phyloP scores from a whole-genome alignment of 306 rosid species.

The Fragaria ananassa region DNA sequence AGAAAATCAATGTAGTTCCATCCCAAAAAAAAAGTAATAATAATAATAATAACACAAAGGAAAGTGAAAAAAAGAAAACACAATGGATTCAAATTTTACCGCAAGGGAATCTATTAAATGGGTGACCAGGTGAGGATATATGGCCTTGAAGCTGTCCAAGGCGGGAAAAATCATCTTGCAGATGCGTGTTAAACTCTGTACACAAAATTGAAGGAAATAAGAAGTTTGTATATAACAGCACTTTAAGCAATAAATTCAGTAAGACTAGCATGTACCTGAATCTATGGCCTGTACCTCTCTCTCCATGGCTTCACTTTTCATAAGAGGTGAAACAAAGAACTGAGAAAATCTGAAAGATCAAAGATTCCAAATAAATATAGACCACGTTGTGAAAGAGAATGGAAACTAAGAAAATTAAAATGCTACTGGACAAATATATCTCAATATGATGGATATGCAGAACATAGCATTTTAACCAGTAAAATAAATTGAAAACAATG shows the following conservation, averaged over 20 bases:
- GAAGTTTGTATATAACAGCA: slow-evolving; percentile 29
- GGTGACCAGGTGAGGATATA: slow-evolving; percentile 67
- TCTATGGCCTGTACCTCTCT: slow-evolving; percentile 94
- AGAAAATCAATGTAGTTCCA: slow-evolving; percentile 9
- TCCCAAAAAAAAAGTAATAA: slow-evolving; percentile 2
- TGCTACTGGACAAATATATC: neutral
- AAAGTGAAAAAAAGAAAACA: slow-evolving; percentile 17
- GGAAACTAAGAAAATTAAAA: neutral
- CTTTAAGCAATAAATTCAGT: slow-evolving; percentile 19
- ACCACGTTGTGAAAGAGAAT: neutral
- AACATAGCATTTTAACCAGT: neutral
- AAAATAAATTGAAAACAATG: neutral
- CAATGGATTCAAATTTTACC: slow-evolving; percentile 44
- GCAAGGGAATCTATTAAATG: slow-evolving; percentile 80
- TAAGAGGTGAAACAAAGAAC: slow-evolving; percentile 92
- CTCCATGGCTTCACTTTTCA: slow-evolving; percentile 86
- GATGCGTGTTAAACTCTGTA: slow-evolving; percentile 78
- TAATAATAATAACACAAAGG: neutral
- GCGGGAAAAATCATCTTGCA: slow-evolving; percentile 77
- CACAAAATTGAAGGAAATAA: slow-evolving; percentile 35
- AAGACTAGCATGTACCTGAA: slow-evolving; percentile 59
- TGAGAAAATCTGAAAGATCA: slow-evolving; percentile 67
- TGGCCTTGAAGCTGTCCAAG: slow-evolving; percentile 74
- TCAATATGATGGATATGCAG: neutral
- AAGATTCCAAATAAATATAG: slow-evolving; percentile 19